phyloP scores from a whole-genome alignment of 2,329 filamentous ascomycete species.

The Zalaria sp. region DNA sequence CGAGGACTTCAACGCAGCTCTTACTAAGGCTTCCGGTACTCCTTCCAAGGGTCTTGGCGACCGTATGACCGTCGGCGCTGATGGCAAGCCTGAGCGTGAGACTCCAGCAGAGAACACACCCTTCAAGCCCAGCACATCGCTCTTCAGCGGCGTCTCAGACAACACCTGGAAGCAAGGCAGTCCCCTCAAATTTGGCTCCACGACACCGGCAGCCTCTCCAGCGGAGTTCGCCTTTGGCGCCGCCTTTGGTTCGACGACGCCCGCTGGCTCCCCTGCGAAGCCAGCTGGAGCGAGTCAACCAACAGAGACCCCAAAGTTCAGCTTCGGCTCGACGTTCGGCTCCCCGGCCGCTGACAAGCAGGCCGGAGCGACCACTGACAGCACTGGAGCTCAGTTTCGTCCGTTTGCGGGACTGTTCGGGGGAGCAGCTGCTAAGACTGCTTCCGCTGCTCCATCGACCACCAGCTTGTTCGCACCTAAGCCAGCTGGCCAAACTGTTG shows the following conservation, averaged over 20 bases:
- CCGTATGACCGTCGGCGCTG: constrained; percentile 4
- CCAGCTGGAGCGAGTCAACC: constrained; percentile 8
- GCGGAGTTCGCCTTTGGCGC: constrained; percentile 30
- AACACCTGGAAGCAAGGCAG: no score
- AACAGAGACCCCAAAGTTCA: no score
- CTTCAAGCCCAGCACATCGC: neutral
- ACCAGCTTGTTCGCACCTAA: constrained; percentile 9
- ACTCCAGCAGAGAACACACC: neutral
- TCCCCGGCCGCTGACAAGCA: neutral
- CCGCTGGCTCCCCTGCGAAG: constrained; percentile 12
- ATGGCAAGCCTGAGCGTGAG: constrained; percentile 3
- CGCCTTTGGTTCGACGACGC: constrained; percentile 10
- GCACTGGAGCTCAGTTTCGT: constrained; percentile 4
- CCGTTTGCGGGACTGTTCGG: constrained; percentile 9
- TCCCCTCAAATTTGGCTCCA: constrained; percentile 6
- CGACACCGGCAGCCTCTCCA: constrained; percentile 15
- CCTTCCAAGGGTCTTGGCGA: constrained; percentile 7
- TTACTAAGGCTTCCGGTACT: neutral
- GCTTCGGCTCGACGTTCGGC: neutral
- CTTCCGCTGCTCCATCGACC: constrained; percentile 10
- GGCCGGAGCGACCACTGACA: neutral
- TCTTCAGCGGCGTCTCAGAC: neutral
- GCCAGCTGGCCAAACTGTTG: constrained; percentile 12
- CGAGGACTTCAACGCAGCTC: neutral
- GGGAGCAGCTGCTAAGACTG: constrained; percentile 9